phyloP scores from a whole-genome alignment of 495 filamentous ascomycete genomes.

The Penicillium coprophilum region DNA sequence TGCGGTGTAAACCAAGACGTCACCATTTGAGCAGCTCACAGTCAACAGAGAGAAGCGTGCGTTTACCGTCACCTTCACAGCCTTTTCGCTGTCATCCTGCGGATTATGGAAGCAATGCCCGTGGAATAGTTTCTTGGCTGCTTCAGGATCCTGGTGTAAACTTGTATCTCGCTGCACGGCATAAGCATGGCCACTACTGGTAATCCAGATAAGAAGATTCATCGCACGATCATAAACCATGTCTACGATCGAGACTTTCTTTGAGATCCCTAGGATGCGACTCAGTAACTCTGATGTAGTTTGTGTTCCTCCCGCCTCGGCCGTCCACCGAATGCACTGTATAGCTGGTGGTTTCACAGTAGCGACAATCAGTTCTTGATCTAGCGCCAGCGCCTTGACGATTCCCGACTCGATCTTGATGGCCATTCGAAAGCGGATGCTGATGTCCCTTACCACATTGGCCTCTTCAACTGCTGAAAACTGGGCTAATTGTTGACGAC shows the following conservation, averaged over 20 bases:
- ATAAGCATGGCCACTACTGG: conserved; percentile 85
- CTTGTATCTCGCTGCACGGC: conserved; percentile 73
- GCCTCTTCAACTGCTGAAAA: conserved; percentile 63
- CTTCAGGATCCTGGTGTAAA: conserved; percentile 32
- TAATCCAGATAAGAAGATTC: conserved; percentile 94
- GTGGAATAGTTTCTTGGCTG: conserved; percentile 69
- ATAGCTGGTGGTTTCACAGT: conserved; percentile 91
- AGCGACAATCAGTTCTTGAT: conserved; percentile 90
- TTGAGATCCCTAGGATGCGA: conserved; percentile 79
- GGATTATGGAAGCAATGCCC: conserved; percentile 90
- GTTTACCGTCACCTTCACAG: conserved; percentile 78
- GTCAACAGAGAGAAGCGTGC: conserved; percentile 92
- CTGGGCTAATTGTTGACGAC: conserved; percentile 69
- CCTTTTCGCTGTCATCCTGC: conserved; percentile 54
- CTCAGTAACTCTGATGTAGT: conserved; percentile 89
- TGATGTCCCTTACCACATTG: conserved; percentile 81
- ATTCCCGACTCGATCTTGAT: conserved; percentile 98
- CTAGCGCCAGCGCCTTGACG: conserved; percentile 78
- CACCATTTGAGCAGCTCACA: conserved; percentile 77
- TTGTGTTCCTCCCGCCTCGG: conserved; percentile 76
- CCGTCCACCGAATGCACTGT: conserved; percentile 93
- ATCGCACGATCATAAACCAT: conserved; percentile 98
- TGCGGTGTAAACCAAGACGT: conserved; percentile 81
- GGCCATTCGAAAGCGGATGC: conserved; percentile 90
- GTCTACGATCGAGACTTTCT: conserved; percentile 69